These are phyloP conservation scores for Polytrichum commune DNA, from an alignment of 225 moss, liverwort and hornwort genomes.

Conservation along the genomic window DNA sequence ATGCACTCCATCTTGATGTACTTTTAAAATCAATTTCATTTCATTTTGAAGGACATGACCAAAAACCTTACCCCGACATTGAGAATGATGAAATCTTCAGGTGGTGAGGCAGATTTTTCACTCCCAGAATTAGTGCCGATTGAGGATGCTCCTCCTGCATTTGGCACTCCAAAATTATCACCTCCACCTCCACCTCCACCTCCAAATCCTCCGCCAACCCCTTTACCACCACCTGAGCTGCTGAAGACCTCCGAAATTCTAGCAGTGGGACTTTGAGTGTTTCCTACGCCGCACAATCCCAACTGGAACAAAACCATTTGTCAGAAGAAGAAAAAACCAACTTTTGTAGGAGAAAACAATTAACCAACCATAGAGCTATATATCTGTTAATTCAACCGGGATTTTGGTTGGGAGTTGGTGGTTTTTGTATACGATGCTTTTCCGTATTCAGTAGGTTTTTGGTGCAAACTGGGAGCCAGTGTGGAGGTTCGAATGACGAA, in stretches of 20 bases:
- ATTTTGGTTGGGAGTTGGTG: no score
- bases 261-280: constrained; percentile 25
- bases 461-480: no score
- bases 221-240: constrained; percentile 49
- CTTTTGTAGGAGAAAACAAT: no score
- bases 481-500: no score
- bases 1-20: no score
- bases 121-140: constrained; percentile 41
- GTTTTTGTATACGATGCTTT: no score
- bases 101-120: constrained; percentile 17
- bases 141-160: constrained; percentile 42
- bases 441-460: no score
- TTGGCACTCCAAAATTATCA: constrained; percentile 21
- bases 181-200: constrained; percentile 63
- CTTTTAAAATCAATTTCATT: no score
- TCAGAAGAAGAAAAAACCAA: no score
- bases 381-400: no score
- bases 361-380: no score
- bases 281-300: constrained; percentile 47
- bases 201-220: constrained; percentile 56
- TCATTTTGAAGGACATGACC: no score
- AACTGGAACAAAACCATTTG: constrained; percentile 19
- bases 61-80: constrained; percentile 73
- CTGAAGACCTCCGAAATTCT: constrained; percentile 40
- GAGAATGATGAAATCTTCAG: constrained; percentile 74